phyloP scores from a whole-genome alignment of 768 basidiomycete species.

The Hirschioporus abietinus region DNA sequence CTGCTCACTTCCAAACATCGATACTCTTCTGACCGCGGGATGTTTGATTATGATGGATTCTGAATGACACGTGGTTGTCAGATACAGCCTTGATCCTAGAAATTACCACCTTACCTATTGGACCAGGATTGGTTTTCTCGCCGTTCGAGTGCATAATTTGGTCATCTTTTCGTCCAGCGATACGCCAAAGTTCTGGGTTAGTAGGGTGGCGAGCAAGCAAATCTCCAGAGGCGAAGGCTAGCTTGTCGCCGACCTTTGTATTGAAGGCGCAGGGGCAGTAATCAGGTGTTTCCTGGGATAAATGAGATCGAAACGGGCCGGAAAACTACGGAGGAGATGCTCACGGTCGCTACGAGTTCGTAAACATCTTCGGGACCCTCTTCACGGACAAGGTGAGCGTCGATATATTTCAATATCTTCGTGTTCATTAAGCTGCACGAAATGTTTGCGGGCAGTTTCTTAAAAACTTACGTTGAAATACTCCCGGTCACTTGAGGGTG shows the following conservation, averaged over 20 bases:
- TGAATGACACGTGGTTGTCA: slow-evolving; percentile 5
- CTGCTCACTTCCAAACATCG: slow-evolving; percentile 17
- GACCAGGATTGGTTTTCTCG: slow-evolving; percentile 24
- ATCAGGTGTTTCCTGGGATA: neutral
- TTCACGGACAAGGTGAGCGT: neutral
- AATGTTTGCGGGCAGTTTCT: neutral
- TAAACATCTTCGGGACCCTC: neutral
- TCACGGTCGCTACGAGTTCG: neutral
- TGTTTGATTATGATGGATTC: slow-evolving; percentile 15
- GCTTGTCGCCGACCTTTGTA: slow-evolving; percentile 24
- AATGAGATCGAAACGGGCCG: neutral
- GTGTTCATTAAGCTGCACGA: neutral
- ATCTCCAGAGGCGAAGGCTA: slow-evolving; percentile 35
- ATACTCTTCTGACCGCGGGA: slow-evolving; percentile 9
- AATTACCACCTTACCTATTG: slow-evolving; percentile 3
- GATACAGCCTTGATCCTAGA: neutral
- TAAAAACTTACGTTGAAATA: neutral
- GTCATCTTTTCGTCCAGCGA: slow-evolving; percentile 40
- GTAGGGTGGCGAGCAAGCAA: slow-evolving; percentile 36
- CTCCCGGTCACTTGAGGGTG: neutral
- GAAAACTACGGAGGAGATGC: neutral
- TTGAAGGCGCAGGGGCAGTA: slow-evolving; percentile 18
- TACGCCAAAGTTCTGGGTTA: slow-evolving; percentile 28
- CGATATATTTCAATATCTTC: neutral
- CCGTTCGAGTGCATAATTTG: slow-evolving; percentile 40